Base-by-base conservation (phyloP, 2,329 filamentous ascomycete genomes). In the Dendrostoma leiphaemia region DNA sequence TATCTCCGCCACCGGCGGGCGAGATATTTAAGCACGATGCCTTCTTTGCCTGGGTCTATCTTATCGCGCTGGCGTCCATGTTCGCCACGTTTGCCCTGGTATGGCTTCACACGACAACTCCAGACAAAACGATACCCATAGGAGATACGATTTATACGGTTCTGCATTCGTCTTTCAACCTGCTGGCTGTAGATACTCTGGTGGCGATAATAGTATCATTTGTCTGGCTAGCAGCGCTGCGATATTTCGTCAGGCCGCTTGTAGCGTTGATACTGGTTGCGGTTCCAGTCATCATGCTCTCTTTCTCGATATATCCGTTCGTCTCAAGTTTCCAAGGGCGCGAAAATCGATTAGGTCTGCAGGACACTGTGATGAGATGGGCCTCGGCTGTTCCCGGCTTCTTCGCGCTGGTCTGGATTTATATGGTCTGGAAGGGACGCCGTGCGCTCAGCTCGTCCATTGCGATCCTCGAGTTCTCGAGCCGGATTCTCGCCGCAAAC, bases 61-160 rank as follows among this genome's bases (percentile, higher is more conserved):
- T 96, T 45, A 94, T 97, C 63, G 85, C 85, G 31, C 74, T 96
- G 50, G 91, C 90, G 43, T 88, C 88, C 35, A 82, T 97, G 65
- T 83, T 97, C 64, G 89, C 93, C 12, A 93, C 91, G 1, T 95
- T 91, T 64, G 85, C 96, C 59, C 79, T 99, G 13, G 88, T 96
- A 23, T 95, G 89, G 77, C 79, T 99, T 37, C 91, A 97, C 67
- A 97, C 93, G 2, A 84, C 89, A 17, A 76, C 86, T 1, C 87
- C 89, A 5, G 75, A 75, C 50, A 78, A 79, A 51, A 89, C 89
- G 65, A 81, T 81, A 56, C 87, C 88, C 1, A 82, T 95, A 53
- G 93, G 92, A 13, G 94, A 99, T 69, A 97, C 93, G 1, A 91
- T 99, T 55, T 99, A 99, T 70, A 91, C 89, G 13, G 91, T 90